Evolutionary conservation across 768 basidiomycete species (phyloP).

Genomic region (Mycena capillaripes): DNA sequence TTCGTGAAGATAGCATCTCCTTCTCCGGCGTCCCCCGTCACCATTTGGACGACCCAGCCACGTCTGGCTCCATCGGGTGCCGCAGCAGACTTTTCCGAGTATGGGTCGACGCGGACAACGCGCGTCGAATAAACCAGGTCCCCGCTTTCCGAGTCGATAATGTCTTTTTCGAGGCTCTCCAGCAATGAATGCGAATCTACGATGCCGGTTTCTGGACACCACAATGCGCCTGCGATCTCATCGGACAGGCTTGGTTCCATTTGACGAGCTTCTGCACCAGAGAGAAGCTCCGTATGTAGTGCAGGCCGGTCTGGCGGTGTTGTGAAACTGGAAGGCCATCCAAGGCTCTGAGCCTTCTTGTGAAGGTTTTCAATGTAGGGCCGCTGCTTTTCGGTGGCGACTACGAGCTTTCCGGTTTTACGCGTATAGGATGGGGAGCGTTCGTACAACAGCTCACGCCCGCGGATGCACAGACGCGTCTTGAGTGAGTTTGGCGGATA

Average conservation of each 20-base stretch:
- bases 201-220: constrained; percentile 92
- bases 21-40: constrained; percentile 62
- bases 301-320: constrained; percentile 47
- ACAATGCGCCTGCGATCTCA: constrained; percentile 80
- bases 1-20: constrained; percentile 78
- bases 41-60: constrained; percentile 92
- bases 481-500: constrained; percentile 90
- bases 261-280: constrained; percentile 73
- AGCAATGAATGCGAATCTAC: constrained; percentile 90
- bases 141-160: constrained; percentile 76
- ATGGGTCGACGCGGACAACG: constrained; percentile 89
- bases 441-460: constrained; percentile 86
- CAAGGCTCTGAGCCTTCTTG: constrained; percentile 68
- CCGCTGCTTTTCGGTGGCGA: constrained; percentile 78
- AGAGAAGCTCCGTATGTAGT: constrained; percentile 78
- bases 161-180: constrained; percentile 86
- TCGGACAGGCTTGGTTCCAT: constrained; percentile 88
- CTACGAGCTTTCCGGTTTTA: constrained; percentile 91
- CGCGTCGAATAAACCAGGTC: constrained; percentile 83
- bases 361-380: constrained; percentile 81
- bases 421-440: constrained; percentile 73
- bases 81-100: constrained; percentile 39
- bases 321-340: constrained; percentile 62
- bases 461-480: constrained; percentile 87
- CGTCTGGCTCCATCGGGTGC: constrained; percentile 52